Base-by-base conservation (phyloP, 805 yeast genomes). In the Metschnikowia santaceciliae region DNA sequence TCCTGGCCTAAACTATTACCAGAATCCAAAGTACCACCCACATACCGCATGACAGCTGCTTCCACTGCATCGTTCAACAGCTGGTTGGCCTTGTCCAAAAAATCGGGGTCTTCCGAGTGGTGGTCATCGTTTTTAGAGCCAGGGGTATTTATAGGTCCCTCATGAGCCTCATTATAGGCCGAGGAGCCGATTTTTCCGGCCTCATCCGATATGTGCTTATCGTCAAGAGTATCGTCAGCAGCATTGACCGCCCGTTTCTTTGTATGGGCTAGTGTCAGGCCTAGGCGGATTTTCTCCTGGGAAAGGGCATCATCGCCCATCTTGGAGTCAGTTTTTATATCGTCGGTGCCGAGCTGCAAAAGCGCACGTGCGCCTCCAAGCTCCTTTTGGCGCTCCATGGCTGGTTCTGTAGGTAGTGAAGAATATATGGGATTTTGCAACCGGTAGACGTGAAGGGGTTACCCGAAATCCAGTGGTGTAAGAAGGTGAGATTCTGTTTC, bases 1-100 rank as follows among this genome's bases (percentile, higher is more conserved):
- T 47, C 54, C 30, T 26, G 30, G 30, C 30, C 13, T 26, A 48
- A 34, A n/a, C 46, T 56, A 7, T 46, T 55, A 7, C 48, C 54
- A 22, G 57, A 22, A 15, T 74, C 80, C 39, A 84, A 65, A 1
- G 83, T 78, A 6, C 84, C 86, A 17, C 86, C 89, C 13, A 86
- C 92, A 57, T 80, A 80, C 49, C 80, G 77, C 80, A 86, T 75
- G 15, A 87, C 90, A 0, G 90, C 94, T 15, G 87, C 94, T 60
- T 86, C 94, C 2, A 86, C 94, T 13, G 80, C 82, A 51, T 74
- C 78, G 46, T 69, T 74, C 32, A 74, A 61, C 57, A 71, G 76
- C 53, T 72, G 75, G 53, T 32, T 66, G 13, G 66, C 65, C 37
- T 68, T 67, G 15, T 63, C 60, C 58, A 55, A 53, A 8, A 54